Base-by-base conservation (phyloP, 2,329 filamentous ascomycete genomes). In the Paramyrothecium sp. region DNA sequence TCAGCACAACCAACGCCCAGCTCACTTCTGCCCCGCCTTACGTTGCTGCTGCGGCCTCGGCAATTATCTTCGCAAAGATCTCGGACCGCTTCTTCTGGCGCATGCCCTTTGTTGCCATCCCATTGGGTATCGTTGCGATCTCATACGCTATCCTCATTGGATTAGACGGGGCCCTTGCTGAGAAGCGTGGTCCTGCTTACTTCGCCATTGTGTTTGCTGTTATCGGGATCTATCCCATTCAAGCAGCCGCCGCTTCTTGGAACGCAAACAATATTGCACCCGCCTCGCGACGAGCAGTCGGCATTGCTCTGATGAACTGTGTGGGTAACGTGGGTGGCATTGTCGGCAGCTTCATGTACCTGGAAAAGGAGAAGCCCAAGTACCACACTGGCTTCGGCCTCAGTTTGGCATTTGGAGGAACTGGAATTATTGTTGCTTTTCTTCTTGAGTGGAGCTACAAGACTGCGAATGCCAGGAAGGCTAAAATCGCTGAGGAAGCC, bases 171-270 rank as follows among this genome's bases (percentile, higher is more conserved):
- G 71, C 78, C 2, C 70, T 71, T 2, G 38, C 19, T 7, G 63
- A 60, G 17, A 62, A 48, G 38, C 63, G 75, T 1, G 77, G 78
- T 1, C 79, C 87, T 1, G 82, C 86, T 54, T 91, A 91, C 66
- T 85, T 86, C 0, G 88, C 85, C 1, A 84, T 82, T 0, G 89
- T 90, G 67, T 76, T 92, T 0, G 87, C 83, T 0, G 87, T 87
- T 0, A 76, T 89, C 57, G 89, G 89, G 0, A 90, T 91, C 55
- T 91, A 90, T 63, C 88, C 89, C 0, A 84, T 81, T 51, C 85
- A 90, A 56, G 71, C 88, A 1, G 61, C 70, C 3, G 89, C 85
- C 0, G 85, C 90, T 41, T 81, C 85, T 1, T 91, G 89, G 89
- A 76, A 80, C 0, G 81, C 81, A 30, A 91, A 91, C 70, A 91